Base-by-base conservation (phyloP, 2,329 filamentous ascomycete genomes). In the Aspergillus eucalypticola region DNA sequence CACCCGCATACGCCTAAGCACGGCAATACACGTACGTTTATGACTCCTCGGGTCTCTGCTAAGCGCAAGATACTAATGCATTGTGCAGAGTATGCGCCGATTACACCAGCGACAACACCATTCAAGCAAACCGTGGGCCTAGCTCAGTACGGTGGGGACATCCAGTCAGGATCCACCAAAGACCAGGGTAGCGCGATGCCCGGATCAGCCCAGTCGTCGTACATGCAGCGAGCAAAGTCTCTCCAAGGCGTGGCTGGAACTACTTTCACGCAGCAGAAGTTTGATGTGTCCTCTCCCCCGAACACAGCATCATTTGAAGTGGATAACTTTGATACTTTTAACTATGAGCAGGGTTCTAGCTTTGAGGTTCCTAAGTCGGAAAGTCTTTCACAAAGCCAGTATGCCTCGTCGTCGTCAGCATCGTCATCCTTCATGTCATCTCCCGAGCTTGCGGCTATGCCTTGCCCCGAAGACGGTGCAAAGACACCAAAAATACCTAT, bases 31-130 rank as follows among this genome's bases (percentile, higher is more conserved):
- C 81, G 88, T 90, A 79, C 78, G 86, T 74, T 17, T 25, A 53
- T 19, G 8, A 19, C 42, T 8, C 52, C 19, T 25, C 7, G 2
- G 17, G 13, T 21, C 19, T 54, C 42, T 17, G 7, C 25, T 32
- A 11, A 32, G n/a, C 29, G 49, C n/a, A 38, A 13, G 49, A 10
- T 39, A 38, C 69, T 74, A 54, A 78, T 65, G 19, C 19, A 13
- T 23, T 32, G 27, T 55, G 44, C 60, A 88, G 87, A 79, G 65
- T 88, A 86, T 67, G 85, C 86, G 65, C 88, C 88, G 59, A 84
- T 88, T 49, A 91, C 89, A 27, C 88, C 89, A 56, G 84, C 83
- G 68, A 85, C 86, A 55, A 90, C 87, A 19, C 88, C 88, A 13
- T 75, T 78, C 68, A 77, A 75, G 67, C 71, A 73, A 66, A 72